Conservation (phyloP, 805 yeast species). For the Diddensiella santjacobensis region DNA sequence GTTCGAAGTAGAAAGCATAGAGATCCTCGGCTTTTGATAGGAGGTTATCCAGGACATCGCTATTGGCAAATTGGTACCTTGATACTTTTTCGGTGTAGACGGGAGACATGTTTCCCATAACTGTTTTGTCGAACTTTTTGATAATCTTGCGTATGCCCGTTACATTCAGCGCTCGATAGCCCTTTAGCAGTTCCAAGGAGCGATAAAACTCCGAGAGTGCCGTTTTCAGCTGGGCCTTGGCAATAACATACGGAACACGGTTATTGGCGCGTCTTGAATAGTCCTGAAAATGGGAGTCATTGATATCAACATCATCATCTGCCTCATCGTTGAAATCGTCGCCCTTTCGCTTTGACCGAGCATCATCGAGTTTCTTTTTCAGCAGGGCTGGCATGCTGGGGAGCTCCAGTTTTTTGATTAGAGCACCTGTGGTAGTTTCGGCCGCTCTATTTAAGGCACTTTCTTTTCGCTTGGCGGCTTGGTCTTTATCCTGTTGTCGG, state of each 20-base stretch:
- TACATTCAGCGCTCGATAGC: slow-evolving; percentile 71
- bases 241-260: slow-evolving; percentile 56
- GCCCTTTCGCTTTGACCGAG: not conserved
- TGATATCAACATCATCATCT: slow-evolving; percentile 21
- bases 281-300: slow-evolving; percentile 45
- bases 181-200: slow-evolving; percentile 62
- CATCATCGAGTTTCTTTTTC: not conserved
- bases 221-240: slow-evolving; percentile 61
- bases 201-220: slow-evolving; percentile 74
- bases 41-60: slow-evolving; percentile 64
- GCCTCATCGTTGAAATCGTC: slow-evolving; percentile 1
- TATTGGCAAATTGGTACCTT: slow-evolving; percentile 52
- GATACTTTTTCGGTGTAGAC: slow-evolving; percentile 58
- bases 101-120: slow-evolving; percentile 42
- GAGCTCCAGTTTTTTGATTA: slow-evolving; percentile 17
- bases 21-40: slow-evolving; percentile 61
- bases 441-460: slow-evolving; percentile 13
- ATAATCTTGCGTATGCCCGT: slow-evolving; percentile 87
- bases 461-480: slow-evolving; percentile 3
- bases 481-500: slow-evolving; percentile 7
- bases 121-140: slow-evolving; percentile 84
- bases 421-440: slow-evolving; percentile 4
- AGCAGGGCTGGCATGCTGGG: slow-evolving; percentile 21
- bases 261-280: slow-evolving; percentile 36
- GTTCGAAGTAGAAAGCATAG: slow-evolving; percentile 62